Base-by-base conservation (phyloP, 2,329 filamentous ascomycete species). In the Cladosporium sp. region DNA sequence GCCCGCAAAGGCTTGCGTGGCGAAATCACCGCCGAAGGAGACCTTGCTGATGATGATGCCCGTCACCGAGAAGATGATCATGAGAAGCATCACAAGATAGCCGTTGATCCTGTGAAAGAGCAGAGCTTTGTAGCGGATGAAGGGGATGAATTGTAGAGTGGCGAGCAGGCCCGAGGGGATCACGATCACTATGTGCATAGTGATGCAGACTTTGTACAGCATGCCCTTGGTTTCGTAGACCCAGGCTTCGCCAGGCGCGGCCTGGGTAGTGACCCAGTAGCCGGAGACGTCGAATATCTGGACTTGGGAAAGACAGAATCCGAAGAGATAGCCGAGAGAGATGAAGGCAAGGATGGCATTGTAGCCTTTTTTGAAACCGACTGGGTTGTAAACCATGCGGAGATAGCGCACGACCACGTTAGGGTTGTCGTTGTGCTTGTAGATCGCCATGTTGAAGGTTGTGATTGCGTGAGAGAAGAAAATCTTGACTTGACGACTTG, bases 61-160 rank as follows among this genome's bases (percentile, higher is more conserved):
- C 0, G 75, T 76, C 0, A 68, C 67, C 2, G 73, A 72, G 16
- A 69, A 67, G 3, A 76, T 50, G 0, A 75, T 22, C 2, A 75
- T 67, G 0, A 84, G 65, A 0, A 77, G 45, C 1, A 79, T 53
- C 43, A 80, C 61, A 4, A 76, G 29, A 50, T 83, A 83, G 1
- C 82, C 82, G 43, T 75, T 79, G 48, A 84, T 69, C 0, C 80
- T 75, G 58, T 85, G 82, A 15, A 83, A 59, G 2, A 77, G 51
- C 2, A 80, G 65, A 42, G 66, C 59, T 55, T 70, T 75, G 55
- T 78, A 72, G 2, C 71, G 66, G 40, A 72, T 67, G 18, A 62
- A 57, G 1, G 69, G 71, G 1, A 67, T 60, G 57, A 73, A 73
- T 48, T 73, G 71, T 5, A 65, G 57, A 0, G 64, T 53, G 2